These are phyloP conservation scores for Apiospora kogelbergensis DNA, from an alignment of 2,329 filamentous ascomycete genomes.

Conservation along the genomic window DNA sequence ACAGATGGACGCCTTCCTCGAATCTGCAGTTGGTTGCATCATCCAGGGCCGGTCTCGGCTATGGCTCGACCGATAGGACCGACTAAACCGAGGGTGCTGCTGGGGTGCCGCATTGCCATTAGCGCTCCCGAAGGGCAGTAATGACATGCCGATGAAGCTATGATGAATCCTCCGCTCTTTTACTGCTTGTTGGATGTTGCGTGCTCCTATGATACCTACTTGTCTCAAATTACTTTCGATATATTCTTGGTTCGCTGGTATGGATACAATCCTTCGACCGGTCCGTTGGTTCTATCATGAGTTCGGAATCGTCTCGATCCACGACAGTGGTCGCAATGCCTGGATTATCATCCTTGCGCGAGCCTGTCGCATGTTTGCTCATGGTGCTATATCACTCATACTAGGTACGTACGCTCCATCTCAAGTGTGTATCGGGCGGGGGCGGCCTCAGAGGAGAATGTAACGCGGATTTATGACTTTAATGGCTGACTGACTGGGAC, in stretches of 20 bases:
- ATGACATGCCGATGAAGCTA: not conserved
- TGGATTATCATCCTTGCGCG: constrained; percentile 54
- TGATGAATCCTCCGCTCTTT: not conserved
- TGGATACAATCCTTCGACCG: constrained; percentile 22
- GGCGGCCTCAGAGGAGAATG: too few species aligned
- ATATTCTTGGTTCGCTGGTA: constrained; percentile 6
- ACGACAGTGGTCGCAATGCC: constrained; percentile 47
- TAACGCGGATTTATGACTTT: not conserved
- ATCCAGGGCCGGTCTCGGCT: not conserved
- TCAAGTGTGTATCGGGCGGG: not conserved
- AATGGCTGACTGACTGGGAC: not conserved
- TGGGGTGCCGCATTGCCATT: not conserved
- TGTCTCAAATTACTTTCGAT: too few species aligned
- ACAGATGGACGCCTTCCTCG: too few species aligned
- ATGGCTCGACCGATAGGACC: not conserved
- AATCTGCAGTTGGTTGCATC: not conserved
- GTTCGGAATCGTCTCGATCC: constrained; percentile 49
- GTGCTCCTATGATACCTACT: not conserved
- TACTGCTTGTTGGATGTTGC: not conserved
- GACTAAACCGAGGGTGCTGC: not conserved
- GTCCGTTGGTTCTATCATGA: constrained; percentile 40
- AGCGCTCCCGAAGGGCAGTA: not conserved
- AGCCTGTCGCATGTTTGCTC: constrained; percentile 60
- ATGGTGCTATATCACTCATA: constrained; percentile 59
- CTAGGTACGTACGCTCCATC: constrained; percentile 38